Evolutionary conservation across 192 early-diverging fungal genomes (phyloP).

Genomic region (Dispira simplex): DNA sequence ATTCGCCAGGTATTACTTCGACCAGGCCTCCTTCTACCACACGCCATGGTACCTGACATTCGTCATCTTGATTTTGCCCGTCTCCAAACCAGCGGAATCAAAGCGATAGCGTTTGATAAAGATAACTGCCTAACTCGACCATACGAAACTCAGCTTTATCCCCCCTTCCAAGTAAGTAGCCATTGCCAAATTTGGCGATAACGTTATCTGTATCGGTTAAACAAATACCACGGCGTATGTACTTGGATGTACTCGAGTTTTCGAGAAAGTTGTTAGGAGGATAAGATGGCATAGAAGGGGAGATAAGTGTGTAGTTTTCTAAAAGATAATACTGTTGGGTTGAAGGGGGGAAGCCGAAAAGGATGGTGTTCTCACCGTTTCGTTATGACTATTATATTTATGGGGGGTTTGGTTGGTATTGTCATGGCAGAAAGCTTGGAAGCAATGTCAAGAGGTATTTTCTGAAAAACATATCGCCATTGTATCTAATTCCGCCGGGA

Average conservation of each 20-base stretch:
- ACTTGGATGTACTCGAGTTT: too few relatives aligned
- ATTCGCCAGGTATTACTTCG: constrained; percentile 33
- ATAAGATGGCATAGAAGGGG: too few relatives aligned
- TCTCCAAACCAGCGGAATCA: constrained; percentile 41
- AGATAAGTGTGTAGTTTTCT: too few relatives aligned
- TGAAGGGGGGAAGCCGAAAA: too few relatives aligned
- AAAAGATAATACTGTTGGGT: too few relatives aligned
- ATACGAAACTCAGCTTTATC: constrained; percentile 50
- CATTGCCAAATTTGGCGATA: too few relatives aligned
- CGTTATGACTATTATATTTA: neutral
- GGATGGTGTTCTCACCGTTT: neutral
- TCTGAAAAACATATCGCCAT: constrained; percentile 48
- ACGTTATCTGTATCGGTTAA: too few relatives aligned
- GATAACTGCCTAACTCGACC: constrained; percentile 91
- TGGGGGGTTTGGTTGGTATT: too few relatives aligned
- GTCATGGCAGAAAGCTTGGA: constrained; percentile 38
- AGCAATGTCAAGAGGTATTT: constrained; percentile 41
- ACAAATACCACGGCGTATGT: too few relatives aligned
- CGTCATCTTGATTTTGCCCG: constrained; percentile 43
- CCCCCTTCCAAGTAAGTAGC: constrained; percentile 38
- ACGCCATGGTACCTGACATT: constrained; percentile 62
- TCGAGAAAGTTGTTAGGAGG: too few relatives aligned
- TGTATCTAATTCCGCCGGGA: constrained; percentile 89
- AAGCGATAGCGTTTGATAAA: constrained; percentile 84
- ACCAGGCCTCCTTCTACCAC: constrained; percentile 58